A percentile compares a stretch with the other conserved stretches of the same genome.
phyloP scores from a whole-genome alignment of 2,329 filamentous ascomycete species.

The Fusarium subglutinans region DNA sequence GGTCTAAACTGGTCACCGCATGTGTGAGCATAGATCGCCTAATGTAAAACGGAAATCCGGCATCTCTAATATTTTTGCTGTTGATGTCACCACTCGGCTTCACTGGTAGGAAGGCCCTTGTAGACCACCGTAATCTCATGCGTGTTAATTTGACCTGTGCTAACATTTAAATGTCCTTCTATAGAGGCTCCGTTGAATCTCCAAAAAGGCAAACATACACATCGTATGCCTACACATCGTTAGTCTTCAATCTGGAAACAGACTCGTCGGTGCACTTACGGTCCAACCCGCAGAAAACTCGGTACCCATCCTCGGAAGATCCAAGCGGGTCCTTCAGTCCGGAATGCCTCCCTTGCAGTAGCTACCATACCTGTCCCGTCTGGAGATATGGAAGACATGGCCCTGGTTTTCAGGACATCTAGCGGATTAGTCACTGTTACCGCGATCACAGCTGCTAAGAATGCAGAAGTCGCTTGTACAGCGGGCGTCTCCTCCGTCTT shows the following conservation, averaged over 20 bases:
- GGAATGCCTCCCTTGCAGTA: not conserved
- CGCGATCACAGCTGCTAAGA: not conserved
- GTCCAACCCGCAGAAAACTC: not conserved
- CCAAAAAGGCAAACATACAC: not conserved
- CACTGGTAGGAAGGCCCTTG: rapidly evolving
- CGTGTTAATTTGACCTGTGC: rapidly evolving
- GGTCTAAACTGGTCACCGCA: rapidly evolving
- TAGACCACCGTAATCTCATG: too few relatives aligned
- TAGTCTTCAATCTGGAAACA: not conserved
- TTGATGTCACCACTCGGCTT: not conserved
- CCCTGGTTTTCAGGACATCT: not conserved
- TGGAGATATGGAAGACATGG: not conserved
- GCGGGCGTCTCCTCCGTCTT: not conserved
- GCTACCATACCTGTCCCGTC: not conserved
- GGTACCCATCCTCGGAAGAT: not conserved
- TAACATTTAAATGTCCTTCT: not conserved
- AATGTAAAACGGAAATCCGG: not conserved
- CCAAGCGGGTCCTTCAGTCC: not conserved
- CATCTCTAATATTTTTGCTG: not conserved
- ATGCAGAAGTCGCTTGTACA: not conserved
- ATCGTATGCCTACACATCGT: not conserved
- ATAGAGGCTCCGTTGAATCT: not conserved
- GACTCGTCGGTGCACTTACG: not conserved
- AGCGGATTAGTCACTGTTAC: not conserved
- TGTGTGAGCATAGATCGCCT: not conserved